A percentile compares a stretch with the other conserved stretches of the same genome.
These are phyloP conservation scores for Earliella scabrosa DNA, from an alignment of 1,284 basidiomycete genomes.

Conservation along the genomic window DNA sequence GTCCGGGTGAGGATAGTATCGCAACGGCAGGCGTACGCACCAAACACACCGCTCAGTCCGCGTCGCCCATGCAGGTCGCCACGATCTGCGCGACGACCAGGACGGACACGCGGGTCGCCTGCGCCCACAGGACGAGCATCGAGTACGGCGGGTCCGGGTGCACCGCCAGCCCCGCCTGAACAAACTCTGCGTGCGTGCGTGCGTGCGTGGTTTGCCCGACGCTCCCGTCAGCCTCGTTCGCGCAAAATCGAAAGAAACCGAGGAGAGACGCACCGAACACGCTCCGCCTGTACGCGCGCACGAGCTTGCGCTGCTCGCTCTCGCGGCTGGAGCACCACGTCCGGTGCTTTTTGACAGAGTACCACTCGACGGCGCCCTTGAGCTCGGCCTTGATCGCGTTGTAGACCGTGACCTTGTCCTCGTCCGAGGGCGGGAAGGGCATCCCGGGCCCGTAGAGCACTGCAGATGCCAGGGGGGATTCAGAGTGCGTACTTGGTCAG, in stretches of 20 bases:
- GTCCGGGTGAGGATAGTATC: too few relatives aligned
- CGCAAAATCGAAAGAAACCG: too few relatives aligned
- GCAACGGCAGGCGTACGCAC: too few relatives aligned
- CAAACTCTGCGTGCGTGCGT: not conserved
- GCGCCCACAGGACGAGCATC: not conserved
- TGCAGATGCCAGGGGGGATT: not conserved
- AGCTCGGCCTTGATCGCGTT: not conserved
- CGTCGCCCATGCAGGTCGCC: not conserved
- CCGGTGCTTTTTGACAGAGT: constrained; percentile 2
- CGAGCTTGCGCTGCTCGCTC: too few relatives aligned
- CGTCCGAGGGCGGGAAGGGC: not conserved
- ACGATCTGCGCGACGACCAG: not conserved
- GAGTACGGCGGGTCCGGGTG: not conserved
- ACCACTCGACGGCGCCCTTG: not conserved
- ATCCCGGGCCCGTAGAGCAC: not conserved
- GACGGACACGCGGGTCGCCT: not conserved
- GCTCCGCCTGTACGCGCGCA: too few relatives aligned
- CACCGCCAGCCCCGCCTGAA: not conserved
- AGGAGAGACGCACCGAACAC: too few relatives aligned
- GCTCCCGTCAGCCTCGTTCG: too few relatives aligned
- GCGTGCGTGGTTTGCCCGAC: too few relatives aligned
- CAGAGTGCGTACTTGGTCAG: not conserved
- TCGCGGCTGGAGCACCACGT: constrained; percentile 9
- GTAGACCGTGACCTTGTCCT: not conserved
- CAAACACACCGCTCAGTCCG: not conserved